Evolutionary conservation across 169 alveolate genomes (phyloP), one percentile per base, ranked within the genome.

Genomic region (Plasmodium gallinaceum): DNA sequence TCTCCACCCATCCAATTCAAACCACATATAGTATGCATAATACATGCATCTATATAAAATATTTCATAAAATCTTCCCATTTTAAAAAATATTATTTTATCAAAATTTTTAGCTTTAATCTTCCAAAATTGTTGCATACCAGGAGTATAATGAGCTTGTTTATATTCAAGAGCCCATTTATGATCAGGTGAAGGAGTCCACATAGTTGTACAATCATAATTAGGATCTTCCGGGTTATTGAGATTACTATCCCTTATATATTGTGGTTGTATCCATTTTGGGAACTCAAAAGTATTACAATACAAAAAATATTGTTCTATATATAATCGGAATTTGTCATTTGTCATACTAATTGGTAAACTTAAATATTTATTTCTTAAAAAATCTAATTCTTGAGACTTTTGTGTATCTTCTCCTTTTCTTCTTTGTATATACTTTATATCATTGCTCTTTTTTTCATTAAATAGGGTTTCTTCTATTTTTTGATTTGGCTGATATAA

Each of bases 71-170:
- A 97, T 71, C 97, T 96, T 0, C 99, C 99, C 94, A 98, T 96
- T 90, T 99, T 99, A 93, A 99, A 99, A 78, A 99, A 97, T 26
- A 98, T 88, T 20, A 99, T 93, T 91, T 98, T 98, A 93, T 98
- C 99, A 89, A 97, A 97, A 94, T 98, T 98, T 65, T 95, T 92
- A 18, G 94, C 91, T 95, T 99, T 99, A 68, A 98, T 92, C 42
- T 96, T 96, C 99, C 99, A 99, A 94, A 96, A 99, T 92, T 99
- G 99, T 78, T 92, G 95, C 99, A 98, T 98, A n/a, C 99, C 98
- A 1, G 99, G 99, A 5, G 99, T 98, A 89, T 96, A 96, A 83
- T 96, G 98, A 39, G 94, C 90, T 61, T 93, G 91, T 42, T 93
- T 93, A 76, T 78, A 94, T 43, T 94, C 97, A 7, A 78, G 42